Evolutionary conservation across 345 rosid species (phyloP), one percentile per base, ranked within the genome.

Genomic region (Passiflora organensis): DNA sequence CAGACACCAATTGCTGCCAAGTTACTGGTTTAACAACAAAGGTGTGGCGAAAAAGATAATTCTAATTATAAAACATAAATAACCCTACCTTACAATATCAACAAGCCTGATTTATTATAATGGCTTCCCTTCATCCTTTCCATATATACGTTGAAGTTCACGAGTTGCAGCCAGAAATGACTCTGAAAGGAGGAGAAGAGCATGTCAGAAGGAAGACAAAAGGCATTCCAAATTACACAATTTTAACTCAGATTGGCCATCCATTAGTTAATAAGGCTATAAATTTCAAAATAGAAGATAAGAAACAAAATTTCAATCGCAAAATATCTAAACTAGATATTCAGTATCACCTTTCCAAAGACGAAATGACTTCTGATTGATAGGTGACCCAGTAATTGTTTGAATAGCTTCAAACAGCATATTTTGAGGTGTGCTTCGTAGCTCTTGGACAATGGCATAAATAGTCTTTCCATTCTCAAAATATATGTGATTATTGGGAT

Each of bases 101-200:
- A 53, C 49, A 69, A 43, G 65, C 43, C 50, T 61, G 39, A 53
- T 60, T 51, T 54, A 75, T 32, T 55, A 70, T 22, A 70, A 54
- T 48, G 63, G 68, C 41, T 70, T 72, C 51, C 62, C 66, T 43
- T 69, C 81, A 60, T 74, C 85, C 37, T 62, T 77, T 15, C 85
- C 82, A 61, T 80, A 77, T 48, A 80, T 80, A 24, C 82, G 85
- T 51, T 80, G 82, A 72, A 80, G 85, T 60, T 74, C 85, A 20
- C 76, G 74, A 23, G 82, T 77, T 52, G 85, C 82, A 64, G 85
- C 82, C 24, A 72, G 51, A 67, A 72, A 80, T 17, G 82, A 80
- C 43, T 75, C 80, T 80, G 71, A 38, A 46, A 22, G 23, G 39
- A 48, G 32, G 48, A 60, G 46, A 6, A 51, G 34, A 11, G 48